Evolutionary conservation across 768 basidiomycete species (phyloP).

Genomic region (Asterophora parasitica): DNA sequence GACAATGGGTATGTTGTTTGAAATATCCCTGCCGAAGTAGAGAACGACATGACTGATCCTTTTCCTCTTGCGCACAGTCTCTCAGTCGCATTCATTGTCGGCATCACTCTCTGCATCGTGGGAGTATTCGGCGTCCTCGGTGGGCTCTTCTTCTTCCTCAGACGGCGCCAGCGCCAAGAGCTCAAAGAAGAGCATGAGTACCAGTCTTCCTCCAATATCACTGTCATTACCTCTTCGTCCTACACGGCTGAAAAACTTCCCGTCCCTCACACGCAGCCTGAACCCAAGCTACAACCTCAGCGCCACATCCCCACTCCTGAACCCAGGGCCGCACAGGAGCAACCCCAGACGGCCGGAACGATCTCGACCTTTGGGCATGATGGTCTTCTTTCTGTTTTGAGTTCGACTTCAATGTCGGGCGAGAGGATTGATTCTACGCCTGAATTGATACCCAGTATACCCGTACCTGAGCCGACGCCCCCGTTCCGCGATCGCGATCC

Average conservation of each 20-base stretch:
- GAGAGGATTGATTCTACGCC: neutral
- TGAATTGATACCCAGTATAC: neutral
- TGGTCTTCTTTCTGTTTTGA: neutral
- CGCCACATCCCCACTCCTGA: too few relatives aligned
- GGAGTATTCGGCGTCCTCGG: slow-evolving; percentile 4
- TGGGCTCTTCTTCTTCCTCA: slow-evolving; percentile 8
- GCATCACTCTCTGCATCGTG: slow-evolving; percentile 6
- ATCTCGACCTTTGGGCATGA: slow-evolving; percentile 8
- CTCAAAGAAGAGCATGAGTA: neutral
- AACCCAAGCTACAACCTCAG: neutral
- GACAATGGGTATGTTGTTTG: too few relatives aligned
- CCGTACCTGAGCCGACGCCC: too few relatives aligned
- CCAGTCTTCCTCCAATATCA: too few relatives aligned
- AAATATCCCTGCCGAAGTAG: too few relatives aligned
- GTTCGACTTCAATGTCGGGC: neutral
- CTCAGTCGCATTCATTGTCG: slow-evolving; percentile 4
- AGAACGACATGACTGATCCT: too few relatives aligned
- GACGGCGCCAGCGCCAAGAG: neutral
- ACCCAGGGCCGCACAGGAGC: too few relatives aligned
- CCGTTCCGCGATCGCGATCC: too few relatives aligned
- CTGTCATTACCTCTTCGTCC: neutral
- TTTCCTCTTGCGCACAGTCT: neutral
- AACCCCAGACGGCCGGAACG: neutral
- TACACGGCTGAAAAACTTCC: neutral
- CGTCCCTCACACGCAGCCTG: neutral